phyloP scores from a whole-genome alignment of 2,329 filamentous ascomycete genomes.

The Colletotrichum tabaci region DNA sequence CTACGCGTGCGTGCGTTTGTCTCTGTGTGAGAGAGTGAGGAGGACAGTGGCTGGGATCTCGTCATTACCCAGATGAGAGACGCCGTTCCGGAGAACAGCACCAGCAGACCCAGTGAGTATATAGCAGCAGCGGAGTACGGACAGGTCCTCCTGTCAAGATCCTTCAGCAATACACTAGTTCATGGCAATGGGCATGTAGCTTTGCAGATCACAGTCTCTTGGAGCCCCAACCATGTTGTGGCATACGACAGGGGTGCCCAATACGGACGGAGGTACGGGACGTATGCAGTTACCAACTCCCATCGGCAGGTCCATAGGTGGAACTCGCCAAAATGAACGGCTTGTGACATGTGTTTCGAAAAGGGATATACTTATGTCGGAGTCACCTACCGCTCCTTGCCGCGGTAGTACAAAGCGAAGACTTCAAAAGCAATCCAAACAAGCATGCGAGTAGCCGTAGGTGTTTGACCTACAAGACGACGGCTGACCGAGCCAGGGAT shows the following conservation, averaged over 20 bases:
- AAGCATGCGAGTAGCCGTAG: neutral
- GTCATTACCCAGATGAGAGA: neutral
- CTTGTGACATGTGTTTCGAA: neutral
- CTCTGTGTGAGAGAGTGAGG: neutral
- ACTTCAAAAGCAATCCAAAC: neutral
- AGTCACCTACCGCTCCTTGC: neutral
- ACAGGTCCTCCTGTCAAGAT: neutral
- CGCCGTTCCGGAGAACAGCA: neutral
- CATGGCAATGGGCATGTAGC: neutral
- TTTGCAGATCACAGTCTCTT: constrained; percentile 24
- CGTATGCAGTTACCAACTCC: constrained; percentile 2
- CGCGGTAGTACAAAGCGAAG: neutral
- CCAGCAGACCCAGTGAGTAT: constrained; percentile 12
- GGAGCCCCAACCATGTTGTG: neutral
- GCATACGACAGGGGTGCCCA: constrained; percentile 12
- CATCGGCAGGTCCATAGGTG: constrained; percentile 6
- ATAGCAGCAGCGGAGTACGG: constrained; percentile 12
- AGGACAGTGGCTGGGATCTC: neutral
- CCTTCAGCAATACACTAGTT: neutral
- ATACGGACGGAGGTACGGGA: neutral
- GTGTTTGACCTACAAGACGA: neutral
- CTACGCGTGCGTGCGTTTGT: neutral
- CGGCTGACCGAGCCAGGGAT: neutral
- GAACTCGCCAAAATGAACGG: neutral
- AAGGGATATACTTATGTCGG: neutral